Conservation (phyloP, 345 rosid species). For the Lepidium didymum region DNA sequence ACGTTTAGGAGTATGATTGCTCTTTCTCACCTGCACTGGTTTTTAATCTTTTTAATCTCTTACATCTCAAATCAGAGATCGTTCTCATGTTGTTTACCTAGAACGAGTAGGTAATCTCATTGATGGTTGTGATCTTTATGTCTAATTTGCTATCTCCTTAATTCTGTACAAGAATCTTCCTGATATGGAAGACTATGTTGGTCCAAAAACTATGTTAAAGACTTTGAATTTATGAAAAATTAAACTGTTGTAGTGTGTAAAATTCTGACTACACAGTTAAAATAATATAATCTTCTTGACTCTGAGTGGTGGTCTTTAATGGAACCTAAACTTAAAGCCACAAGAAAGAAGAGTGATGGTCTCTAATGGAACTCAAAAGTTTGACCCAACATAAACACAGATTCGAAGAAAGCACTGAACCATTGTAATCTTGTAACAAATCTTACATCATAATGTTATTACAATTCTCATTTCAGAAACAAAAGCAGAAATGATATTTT, state of each 20-base stretch:
- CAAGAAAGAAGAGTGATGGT: neutral
- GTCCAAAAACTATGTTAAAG: conserved; percentile 17
- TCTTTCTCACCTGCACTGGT: conserved; percentile 17
- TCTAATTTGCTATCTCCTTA: conserved; percentile 19
- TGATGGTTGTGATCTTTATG: conserved; percentile 32
- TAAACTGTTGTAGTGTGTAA: conserved; percentile 21
- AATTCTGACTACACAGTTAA: neutral
- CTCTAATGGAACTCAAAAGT: neutral
- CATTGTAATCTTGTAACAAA: too few species aligned
- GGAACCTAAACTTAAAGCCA: too few species aligned
- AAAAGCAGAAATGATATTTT: conserved; percentile 5
- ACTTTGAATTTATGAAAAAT: conserved; percentile 14
- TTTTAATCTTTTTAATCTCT: conserved; percentile 15
- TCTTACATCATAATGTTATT: neutral
- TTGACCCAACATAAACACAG: neutral
- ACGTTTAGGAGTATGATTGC: conserved; percentile 25
- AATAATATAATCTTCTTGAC: neutral
- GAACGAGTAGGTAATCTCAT: conserved; percentile 25
- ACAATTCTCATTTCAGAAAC: conserved; percentile 21
- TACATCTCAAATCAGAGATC: conserved; percentile 27
- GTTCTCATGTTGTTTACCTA: conserved; percentile 21
- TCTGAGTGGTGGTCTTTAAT: neutral
- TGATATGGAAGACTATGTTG: conserved; percentile 14
- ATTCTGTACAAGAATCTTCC: conserved; percentile 20
- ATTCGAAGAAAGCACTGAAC: neutral